A percentile compares a stretch with the other conserved stretches of the same genome.
Conservation (phyloP, 2,329 filamentous ascomycete species). For the Scopulariopsis brevicaulis region DNA sequence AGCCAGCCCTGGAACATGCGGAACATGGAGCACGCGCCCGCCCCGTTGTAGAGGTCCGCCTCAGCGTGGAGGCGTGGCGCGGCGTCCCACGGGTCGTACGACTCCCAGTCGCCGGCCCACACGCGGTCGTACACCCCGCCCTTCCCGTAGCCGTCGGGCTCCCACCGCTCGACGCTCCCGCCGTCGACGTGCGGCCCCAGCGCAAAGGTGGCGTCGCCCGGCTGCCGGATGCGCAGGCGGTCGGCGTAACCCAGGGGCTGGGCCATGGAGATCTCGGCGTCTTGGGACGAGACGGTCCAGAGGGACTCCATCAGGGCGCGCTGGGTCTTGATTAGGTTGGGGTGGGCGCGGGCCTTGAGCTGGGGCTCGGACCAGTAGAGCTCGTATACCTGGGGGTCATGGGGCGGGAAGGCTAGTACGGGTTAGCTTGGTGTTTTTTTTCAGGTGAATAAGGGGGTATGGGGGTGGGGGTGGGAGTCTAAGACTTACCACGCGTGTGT, state of each 20-base stretch:
- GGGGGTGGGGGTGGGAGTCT: not conserved
- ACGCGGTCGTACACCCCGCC: slow-evolving; percentile 63
- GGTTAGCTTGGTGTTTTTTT: not conserved
- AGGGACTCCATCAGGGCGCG: slow-evolving; percentile 52
- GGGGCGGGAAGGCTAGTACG: slow-evolving; percentile 49
- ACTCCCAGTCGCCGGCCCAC: slow-evolving; percentile 60
- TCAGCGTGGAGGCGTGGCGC: slow-evolving; percentile 55
- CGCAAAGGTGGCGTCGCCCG: slow-evolving; percentile 42
- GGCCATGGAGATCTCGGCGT: slow-evolving; percentile 32
- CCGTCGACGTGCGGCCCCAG: slow-evolving; percentile 53
- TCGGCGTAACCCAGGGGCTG: slow-evolving; percentile 60
- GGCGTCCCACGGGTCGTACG: slow-evolving; percentile 74
- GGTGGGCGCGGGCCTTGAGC: slow-evolving; percentile 54
- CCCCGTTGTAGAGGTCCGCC: slow-evolving; percentile 67
- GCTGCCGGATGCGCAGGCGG: slow-evolving; percentile 58
- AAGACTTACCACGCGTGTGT: slow-evolving; percentile 34
- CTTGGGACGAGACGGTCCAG: slow-evolving; percentile 43
- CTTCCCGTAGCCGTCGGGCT: slow-evolving; percentile 53
- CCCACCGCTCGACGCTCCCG: slow-evolving; percentile 67
- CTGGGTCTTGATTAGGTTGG: slow-evolving; percentile 50
- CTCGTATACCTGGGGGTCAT: slow-evolving; percentile 62
- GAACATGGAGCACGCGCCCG: slow-evolving; percentile 76
- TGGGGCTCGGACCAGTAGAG: slow-evolving; percentile 66
- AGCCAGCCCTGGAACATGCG: slow-evolving; percentile 89
- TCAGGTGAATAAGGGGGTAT: not conserved